Evolutionary conservation across 352 stramenopile genomes (phyloP).

Genomic region (Poterioochromonas sp.): DNA sequence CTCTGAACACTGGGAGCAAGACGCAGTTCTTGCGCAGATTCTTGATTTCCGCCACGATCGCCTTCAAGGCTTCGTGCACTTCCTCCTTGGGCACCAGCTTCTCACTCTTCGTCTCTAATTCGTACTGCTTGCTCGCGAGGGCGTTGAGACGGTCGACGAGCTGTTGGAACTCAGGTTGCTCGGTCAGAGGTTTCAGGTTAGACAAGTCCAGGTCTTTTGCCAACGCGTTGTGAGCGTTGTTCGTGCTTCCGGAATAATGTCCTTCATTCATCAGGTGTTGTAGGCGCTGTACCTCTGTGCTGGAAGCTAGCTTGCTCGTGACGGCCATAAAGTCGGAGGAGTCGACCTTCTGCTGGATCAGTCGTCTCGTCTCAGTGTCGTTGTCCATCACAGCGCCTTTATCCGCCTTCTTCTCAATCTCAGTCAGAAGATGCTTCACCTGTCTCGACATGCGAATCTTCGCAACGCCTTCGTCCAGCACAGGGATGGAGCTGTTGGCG

Average conservation of each 20-base stretch:
- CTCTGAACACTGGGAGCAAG: background rate
- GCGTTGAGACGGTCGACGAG: background rate
- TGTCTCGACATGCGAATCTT: background rate
- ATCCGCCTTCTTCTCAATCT: background rate
- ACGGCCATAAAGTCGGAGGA: background rate
- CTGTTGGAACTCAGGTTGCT: background rate
- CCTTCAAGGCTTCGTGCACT: conserved; percentile 14
- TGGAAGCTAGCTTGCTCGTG: background rate
- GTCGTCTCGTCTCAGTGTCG: background rate
- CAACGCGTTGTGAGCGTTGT: no score
- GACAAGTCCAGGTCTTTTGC: no score
- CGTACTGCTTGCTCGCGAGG: background rate
- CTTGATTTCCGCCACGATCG: background rate
- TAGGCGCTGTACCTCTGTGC: background rate
- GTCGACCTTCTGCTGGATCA: conserved; percentile 8
- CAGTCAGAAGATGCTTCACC: background rate
- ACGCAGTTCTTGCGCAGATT: background rate
- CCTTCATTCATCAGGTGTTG: background rate
- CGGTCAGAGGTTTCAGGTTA: no score
- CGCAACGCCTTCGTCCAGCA: background rate
- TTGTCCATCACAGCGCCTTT: background rate
- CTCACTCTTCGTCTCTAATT: background rate
- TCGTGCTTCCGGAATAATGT: background rate
- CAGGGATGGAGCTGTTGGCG: background rate
- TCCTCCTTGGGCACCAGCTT: background rate